Evolutionary conservation across 1,139 yeast genomes (phyloP), one percentile per base, ranked within the genome.

Genomic region (Blastobotrys illinoisensis): DNA sequence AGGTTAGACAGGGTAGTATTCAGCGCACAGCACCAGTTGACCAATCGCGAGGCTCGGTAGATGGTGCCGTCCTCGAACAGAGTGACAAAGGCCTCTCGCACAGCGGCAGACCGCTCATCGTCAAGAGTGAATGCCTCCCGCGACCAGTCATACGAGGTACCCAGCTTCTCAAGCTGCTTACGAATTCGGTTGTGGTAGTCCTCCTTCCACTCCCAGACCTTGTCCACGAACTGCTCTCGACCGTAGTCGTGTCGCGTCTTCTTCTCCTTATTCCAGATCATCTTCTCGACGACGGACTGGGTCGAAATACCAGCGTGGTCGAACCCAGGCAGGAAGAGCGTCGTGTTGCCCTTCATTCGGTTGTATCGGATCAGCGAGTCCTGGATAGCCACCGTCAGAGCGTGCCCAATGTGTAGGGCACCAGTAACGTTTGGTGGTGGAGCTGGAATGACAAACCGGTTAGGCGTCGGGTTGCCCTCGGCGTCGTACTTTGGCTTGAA

Each of bases 391-490:
- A 91, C 89, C 19, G 99, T 95, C 71, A 93, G 81, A 28, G 98
- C 99, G 73, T 95, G 99, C 65, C 99, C 99, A 71, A 93, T 95
- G 73, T 93, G 99, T 64, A 93, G 80, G 53, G 98, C 97, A 76
- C 99, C 99, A 49, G 99, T 93, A 62, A 95, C 96, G 70, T 93
- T 93, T 68, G 99, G 99, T 60, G 99, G 99, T 49, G 99, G 99
- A 21, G 97, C 95, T 46, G 99, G 98, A 65, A 93, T 88, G 60
- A 88, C 80, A 73, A 93, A 93, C 62, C 98, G 98, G 69, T 84
- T 91, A 46, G 93, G 86, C 70, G 86, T 86, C 62, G 82, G 68
- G 53, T 85, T 75, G 50, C 97, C 98, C 63, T 84, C 83, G 55
- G 75, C 80, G 49, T 85, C 79, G 63, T 86, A 83, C 71, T 88